These are phyloP conservation scores for Leccinum longicurvipes DNA, from an alignment of 768 basidiomycete species.

Conservation along the genomic window DNA sequence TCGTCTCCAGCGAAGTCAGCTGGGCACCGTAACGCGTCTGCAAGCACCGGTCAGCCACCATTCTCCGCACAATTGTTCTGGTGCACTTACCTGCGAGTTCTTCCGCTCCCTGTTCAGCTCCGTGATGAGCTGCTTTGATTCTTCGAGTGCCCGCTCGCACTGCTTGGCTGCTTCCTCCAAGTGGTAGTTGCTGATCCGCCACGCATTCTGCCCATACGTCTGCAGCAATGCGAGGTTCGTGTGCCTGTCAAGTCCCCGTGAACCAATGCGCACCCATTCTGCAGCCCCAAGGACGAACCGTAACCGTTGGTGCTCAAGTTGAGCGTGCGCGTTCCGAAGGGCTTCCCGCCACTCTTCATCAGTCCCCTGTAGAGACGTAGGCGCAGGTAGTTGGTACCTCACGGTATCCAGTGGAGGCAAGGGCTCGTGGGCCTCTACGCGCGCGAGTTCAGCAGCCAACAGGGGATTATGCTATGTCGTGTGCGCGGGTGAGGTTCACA, in stretches of 20 bases:
- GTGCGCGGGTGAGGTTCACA: background rate
- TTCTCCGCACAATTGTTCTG: background rate
- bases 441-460: slow-evolving; percentile 68
- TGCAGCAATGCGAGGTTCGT: slow-evolving; percentile 81
- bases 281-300: slow-evolving; percentile 44
- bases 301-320: slow-evolving; percentile 81
- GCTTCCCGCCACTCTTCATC: slow-evolving; percentile 77
- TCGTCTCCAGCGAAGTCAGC: slow-evolving; percentile 74
- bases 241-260: slow-evolving; percentile 46
- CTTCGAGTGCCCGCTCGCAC: slow-evolving; percentile 69
- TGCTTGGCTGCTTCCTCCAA: slow-evolving; percentile 74
- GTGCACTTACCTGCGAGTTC: slow-evolving; percentile 68
- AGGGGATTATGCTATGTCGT: slow-evolving; percentile 58
- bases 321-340: slow-evolving; percentile 72
- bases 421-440: slow-evolving; percentile 66
- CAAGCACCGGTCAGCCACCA: background rate
- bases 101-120: slow-evolving; percentile 88
- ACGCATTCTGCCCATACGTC: slow-evolving; percentile 86
- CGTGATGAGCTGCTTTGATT: slow-evolving; percentile 72
- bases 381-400: slow-evolving; percentile 73
- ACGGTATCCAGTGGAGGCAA: slow-evolving; percentile 65
- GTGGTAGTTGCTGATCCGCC: slow-evolving; percentile 88
- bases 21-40: slow-evolving; percentile 80
- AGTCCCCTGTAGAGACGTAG: slow-evolving; percentile 55
- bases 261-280: background rate